A percentile compares a stretch with the other conserved stretches of the same genome.
Conservation (phyloP, 1,139 yeast species). For the Zygosaccharomyces sapae region DNA sequence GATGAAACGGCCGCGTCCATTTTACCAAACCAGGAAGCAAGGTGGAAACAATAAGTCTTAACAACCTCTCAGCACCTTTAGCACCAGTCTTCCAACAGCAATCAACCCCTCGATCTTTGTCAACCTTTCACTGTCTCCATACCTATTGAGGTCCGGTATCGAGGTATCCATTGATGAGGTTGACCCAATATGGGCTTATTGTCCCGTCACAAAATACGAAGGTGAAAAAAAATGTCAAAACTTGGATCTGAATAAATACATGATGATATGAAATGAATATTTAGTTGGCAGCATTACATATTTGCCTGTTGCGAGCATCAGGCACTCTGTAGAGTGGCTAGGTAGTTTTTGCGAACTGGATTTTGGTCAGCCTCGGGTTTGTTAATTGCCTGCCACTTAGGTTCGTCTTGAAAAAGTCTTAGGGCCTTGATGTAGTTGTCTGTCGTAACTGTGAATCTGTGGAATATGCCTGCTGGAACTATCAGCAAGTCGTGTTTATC, state of each 20-base stretch:
- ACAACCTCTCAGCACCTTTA: background rate
- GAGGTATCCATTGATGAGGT: slow-evolving; percentile 4
- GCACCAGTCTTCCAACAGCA: background rate
- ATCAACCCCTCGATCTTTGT: background rate
- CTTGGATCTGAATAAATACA: background rate
- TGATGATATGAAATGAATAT: background rate
- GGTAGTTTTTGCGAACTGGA: slow-evolving; percentile 41
- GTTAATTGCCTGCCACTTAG: slow-evolving; percentile 90
- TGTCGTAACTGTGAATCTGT: slow-evolving; percentile 74
- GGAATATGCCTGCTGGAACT: slow-evolving; percentile 89
- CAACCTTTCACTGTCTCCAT: background rate
- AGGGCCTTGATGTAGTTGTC: slow-evolving; percentile 67
- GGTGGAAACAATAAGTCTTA: background rate
- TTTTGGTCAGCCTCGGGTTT: slow-evolving; percentile 51
- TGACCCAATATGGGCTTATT: background rate
- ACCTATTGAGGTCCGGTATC: slow-evolving; percentile 1
- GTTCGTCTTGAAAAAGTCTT: slow-evolving; percentile 88
- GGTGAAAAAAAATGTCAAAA: background rate
- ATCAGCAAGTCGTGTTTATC: slow-evolving; percentile 63
- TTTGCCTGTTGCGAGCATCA: background rate
- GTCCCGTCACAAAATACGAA: background rate
- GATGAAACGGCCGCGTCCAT: background rate
- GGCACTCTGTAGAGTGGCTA: slow-evolving; percentile 31
- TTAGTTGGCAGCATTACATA: background rate
- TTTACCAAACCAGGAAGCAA: background rate